Conservation (phyloP, 176 grass and related monocot species). For the Musa troglodytarum region DNA sequence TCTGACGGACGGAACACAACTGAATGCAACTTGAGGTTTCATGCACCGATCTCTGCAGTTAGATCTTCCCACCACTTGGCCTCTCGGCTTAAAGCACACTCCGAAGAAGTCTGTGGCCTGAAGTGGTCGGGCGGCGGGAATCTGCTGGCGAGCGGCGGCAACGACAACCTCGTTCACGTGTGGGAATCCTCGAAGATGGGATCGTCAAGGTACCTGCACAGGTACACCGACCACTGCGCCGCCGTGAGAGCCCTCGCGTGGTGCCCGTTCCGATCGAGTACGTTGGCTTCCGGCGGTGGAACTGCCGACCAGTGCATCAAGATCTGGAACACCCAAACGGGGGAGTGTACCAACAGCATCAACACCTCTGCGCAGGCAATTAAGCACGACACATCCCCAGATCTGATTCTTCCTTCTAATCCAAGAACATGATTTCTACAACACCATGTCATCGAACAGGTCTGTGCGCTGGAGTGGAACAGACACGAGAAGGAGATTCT, state of each 20-base stretch:
- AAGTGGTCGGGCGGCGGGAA: slow-evolving; percentile 25
- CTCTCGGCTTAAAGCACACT: slow-evolving; percentile 14
- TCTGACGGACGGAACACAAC: background rate
- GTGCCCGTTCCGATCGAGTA: slow-evolving; percentile 28
- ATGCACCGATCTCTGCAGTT: slow-evolving; percentile 10
- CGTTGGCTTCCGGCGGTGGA: slow-evolving; percentile 29
- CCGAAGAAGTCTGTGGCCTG: slow-evolving; percentile 29
- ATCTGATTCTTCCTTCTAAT: too few species aligned
- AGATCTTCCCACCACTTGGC: slow-evolving; percentile 15
- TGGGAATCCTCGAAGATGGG: slow-evolving; percentile 22
- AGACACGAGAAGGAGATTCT: slow-evolving; percentile 37
- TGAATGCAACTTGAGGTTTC: background rate
- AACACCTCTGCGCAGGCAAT: slow-evolving; percentile 27
- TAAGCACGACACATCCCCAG: too few species aligned
- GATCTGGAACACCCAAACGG: slow-evolving; percentile 26
- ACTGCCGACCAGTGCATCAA: slow-evolving; percentile 22
- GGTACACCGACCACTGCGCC: slow-evolving; percentile 21
- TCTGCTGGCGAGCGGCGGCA: slow-evolving; percentile 28
- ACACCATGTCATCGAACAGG: slow-evolving; percentile 1
- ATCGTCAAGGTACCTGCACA: slow-evolving; percentile 19
- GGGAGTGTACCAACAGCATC: slow-evolving; percentile 22
- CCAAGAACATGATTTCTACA: too few species aligned
- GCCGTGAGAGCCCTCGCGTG: slow-evolving; percentile 31
- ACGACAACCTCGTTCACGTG: slow-evolving; percentile 25
- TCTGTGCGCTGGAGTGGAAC: slow-evolving; percentile 41